A percentile compares a stretch with the other conserved stretches of the same genome.
phyloP scores from a whole-genome alignment of 2,329 filamentous ascomycete species.

The Colletotrichum horii region DNA sequence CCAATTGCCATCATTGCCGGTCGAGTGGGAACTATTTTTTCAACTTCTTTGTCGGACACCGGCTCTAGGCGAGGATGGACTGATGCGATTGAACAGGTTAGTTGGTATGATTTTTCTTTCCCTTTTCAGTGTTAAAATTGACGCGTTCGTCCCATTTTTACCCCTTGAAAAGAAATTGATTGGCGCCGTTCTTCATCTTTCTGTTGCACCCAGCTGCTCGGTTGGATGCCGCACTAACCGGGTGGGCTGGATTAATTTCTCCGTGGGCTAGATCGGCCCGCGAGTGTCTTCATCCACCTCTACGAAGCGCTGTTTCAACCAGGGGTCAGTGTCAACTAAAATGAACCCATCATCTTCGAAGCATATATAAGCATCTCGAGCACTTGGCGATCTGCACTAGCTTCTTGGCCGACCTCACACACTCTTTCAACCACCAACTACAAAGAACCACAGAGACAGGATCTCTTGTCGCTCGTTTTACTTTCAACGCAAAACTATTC shows the following conservation, averaged over 20 bases:
- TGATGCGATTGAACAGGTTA: background rate
- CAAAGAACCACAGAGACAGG: background rate
- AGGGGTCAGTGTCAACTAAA: background rate
- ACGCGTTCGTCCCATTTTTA: background rate
- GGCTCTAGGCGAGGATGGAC: background rate
- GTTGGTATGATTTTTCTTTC: background rate
- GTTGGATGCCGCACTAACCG: background rate
- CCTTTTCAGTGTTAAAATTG: background rate
- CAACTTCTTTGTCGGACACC: background rate
- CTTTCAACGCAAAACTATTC: background rate
- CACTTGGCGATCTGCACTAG: background rate
- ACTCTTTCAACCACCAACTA: background rate
- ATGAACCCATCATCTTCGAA: background rate
- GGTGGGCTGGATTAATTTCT: background rate
- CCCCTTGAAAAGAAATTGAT: background rate
- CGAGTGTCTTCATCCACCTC: background rate
- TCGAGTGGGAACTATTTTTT: background rate
- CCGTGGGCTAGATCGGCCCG: background rate
- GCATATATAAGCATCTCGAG: background rate
- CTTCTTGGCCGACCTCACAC: background rate
- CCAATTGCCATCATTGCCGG: background rate
- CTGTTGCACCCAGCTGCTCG: background rate
- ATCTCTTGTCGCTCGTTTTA: background rate
- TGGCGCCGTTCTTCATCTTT: background rate
- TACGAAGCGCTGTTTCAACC: background rate